A percentile compares a stretch with the other conserved stretches of the same genome.
phyloP scores from a whole-genome alignment of 108 stramenopile species.

The Skeletonema tropicum region DNA sequence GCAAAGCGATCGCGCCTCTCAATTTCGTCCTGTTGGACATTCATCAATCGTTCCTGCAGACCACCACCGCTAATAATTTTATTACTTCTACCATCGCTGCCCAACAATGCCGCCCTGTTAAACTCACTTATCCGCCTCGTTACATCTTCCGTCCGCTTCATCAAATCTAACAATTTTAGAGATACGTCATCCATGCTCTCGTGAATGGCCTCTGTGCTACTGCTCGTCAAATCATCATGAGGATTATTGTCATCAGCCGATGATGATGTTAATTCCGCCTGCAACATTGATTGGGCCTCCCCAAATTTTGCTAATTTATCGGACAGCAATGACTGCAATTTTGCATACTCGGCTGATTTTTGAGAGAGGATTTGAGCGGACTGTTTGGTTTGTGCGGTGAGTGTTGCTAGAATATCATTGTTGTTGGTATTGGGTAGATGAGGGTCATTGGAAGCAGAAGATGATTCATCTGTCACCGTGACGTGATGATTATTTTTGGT shows the following conservation, averaged over 20 bases:
- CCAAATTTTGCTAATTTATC: background rate
- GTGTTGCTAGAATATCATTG: background rate
- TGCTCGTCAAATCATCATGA: too few species aligned
- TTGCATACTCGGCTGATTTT: background rate
- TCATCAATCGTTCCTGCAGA: background rate
- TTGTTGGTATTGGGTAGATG: background rate
- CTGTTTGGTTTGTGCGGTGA: background rate
- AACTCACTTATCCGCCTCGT: background rate
- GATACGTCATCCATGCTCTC: background rate
- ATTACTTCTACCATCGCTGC: background rate
- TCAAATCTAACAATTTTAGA: background rate
- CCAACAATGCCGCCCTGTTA: background rate
- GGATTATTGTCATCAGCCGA: too few species aligned
- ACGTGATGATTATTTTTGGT: too few species aligned
- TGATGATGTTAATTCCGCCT: background rate
- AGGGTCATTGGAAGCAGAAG: background rate
- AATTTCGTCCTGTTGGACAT: background rate
- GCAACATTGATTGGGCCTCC: background rate
- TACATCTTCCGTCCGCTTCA: conserved; percentile 2
- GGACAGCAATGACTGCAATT: background rate
- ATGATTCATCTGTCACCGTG: too few species aligned
- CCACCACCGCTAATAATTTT: background rate
- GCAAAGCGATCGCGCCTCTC: background rate
- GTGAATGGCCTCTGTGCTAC: background rate
- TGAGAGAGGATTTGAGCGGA: background rate